A percentile compares a stretch with the other conserved stretches of the same genome.
Evolutionary conservation across 2,329 filamentous ascomycete genomes (phyloP).

Genomic region (Aureobasidium sp.): DNA sequence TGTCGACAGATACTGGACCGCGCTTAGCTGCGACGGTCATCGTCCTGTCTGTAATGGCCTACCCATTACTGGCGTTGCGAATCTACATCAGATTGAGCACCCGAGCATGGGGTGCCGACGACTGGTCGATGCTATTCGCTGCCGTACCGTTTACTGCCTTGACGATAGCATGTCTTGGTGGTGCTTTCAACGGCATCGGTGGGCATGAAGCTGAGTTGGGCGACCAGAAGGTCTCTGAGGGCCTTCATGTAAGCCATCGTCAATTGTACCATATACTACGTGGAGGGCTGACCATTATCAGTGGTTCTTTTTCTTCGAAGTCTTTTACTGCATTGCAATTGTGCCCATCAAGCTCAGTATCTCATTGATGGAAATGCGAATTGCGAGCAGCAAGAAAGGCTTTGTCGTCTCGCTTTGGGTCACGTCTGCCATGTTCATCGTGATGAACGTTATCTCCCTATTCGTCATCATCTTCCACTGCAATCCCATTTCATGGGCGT

Average conservation of each 20-base stretch:
- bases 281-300: slow-evolving; percentile 16
- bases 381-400: slow-evolving; percentile 24
- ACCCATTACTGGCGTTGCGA: slow-evolving; percentile 1
- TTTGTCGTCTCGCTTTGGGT: slow-evolving; percentile 25
- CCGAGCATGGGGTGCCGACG: slow-evolving; percentile 13
- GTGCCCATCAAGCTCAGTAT: slow-evolving; percentile 32
- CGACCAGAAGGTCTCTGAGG: slow-evolving; percentile 17
- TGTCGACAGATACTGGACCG: slow-evolving; percentile 5
- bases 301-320: slow-evolving; percentile 32
- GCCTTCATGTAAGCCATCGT: slow-evolving; percentile 18
- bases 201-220: slow-evolving; percentile 23
- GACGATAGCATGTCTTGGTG: slow-evolving; percentile 23
- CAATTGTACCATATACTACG: neutral
- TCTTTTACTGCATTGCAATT: slow-evolving; percentile 30
- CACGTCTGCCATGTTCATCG: slow-evolving; percentile 25
- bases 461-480: slow-evolving; percentile 33
- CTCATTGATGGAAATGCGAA: slow-evolving; percentile 29
- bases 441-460: slow-evolving; percentile 25
- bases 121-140: slow-evolving; percentile 10
- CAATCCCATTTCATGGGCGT: slow-evolving; percentile 25
- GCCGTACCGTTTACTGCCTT: slow-evolving; percentile 22
- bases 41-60: slow-evolving; percentile 3
- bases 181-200: slow-evolving; percentile 27
- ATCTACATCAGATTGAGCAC: slow-evolving; percentile 8
- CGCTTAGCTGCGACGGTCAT: slow-evolving; percentile 9